phyloP scores from a whole-genome alignment of 768 basidiomycete species.

The Russula compacta region DNA sequence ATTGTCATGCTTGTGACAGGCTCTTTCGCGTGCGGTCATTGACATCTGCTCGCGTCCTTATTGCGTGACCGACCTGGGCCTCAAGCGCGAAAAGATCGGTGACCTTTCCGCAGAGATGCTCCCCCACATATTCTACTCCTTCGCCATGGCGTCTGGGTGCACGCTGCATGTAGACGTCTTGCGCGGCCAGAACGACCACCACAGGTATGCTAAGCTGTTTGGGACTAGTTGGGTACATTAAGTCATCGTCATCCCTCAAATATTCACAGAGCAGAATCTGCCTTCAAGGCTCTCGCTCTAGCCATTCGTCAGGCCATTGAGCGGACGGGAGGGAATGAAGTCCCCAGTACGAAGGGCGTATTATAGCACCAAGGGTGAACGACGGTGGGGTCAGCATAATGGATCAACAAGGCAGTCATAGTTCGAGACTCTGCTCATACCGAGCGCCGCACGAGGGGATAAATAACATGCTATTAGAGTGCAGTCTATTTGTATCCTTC shows the following conservation, averaged over 20 bases:
- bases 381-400: not conserved
- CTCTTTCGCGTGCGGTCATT: slow-evolving; percentile 90
- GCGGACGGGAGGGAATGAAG: slow-evolving; percentile 78
- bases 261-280: slow-evolving; percentile 74
- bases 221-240: not conserved
- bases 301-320: slow-evolving; percentile 95
- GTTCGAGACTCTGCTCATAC: not conserved
- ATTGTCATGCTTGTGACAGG: slow-evolving; percentile 38
- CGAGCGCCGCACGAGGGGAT: not conserved
- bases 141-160: slow-evolving; percentile 91
- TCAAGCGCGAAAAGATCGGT: slow-evolving; percentile 87
- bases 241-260: not conserved
- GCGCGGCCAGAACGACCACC: slow-evolving; percentile 95
- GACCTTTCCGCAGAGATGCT: slow-evolving; percentile 97
- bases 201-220: slow-evolving; percentile 50
- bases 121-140: slow-evolving; percentile 94
- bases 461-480: not conserved
- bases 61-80: slow-evolving; percentile 85
- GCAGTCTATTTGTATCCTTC: not conserved
- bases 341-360: slow-evolving; percentile 96
- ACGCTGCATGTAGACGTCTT: slow-evolving; percentile 94
- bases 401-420: not conserved
- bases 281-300: slow-evolving; percentile 95
- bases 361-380: slow-evolving; percentile 32
- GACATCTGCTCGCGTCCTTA: slow-evolving; percentile 97